phyloP scores from a whole-genome alignment of 305 asterid species.

The Rubia peregrina region DNA sequence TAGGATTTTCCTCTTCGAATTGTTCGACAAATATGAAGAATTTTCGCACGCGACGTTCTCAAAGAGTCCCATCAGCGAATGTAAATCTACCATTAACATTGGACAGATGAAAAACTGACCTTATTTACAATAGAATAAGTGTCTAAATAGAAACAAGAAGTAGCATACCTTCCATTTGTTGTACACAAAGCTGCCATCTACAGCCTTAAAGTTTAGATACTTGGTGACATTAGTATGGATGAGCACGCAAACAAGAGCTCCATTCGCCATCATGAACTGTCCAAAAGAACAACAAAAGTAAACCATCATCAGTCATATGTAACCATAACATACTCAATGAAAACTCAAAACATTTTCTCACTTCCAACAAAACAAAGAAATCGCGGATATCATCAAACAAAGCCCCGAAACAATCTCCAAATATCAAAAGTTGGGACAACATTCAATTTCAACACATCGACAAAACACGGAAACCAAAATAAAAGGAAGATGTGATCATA shows the following conservation, averaged over 20 bases:
- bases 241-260: conserved; percentile 80
- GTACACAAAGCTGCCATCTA: conserved; percentile 93
- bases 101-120: background rate
- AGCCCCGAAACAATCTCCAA: too few relatives aligned
- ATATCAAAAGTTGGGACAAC: background rate
- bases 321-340: background rate
- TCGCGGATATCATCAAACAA: too few relatives aligned
- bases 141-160: conserved; percentile 5
- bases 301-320: background rate
- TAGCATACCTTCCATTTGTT: conserved; percentile 74
- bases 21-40: conserved; percentile 90
- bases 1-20: conserved; percentile 68
- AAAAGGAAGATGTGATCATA: background rate
- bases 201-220: conserved; percentile 95
- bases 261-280: conserved; percentile 96
- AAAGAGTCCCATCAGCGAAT: conserved; percentile 82
- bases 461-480: background rate
- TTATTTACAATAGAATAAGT: background rate
- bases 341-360: background rate
- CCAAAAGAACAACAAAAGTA: conserved; percentile 12
- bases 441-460: background rate
- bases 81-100: conserved; percentile 47
- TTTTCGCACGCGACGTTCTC: conserved; percentile 84
- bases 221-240: conserved; percentile 87
- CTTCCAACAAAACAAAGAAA: background rate